These are phyloP conservation scores for Barnettozyma botsteinii DNA, from an alignment of 805 yeast species.

Conservation along the genomic window DNA sequence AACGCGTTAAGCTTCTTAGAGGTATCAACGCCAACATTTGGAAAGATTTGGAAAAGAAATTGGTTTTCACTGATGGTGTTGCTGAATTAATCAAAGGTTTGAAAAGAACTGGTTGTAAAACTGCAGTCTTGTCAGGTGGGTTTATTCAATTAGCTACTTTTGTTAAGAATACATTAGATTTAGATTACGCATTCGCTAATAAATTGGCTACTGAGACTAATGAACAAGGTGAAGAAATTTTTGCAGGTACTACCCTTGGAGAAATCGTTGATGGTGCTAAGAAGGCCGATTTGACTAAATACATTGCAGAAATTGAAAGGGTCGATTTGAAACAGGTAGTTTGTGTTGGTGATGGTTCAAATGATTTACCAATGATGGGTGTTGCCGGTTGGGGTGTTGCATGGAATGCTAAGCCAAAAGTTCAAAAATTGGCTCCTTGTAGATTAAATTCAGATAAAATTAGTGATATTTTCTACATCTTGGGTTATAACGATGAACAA, in stretches of 20 bases:
- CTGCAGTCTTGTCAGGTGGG: conserved; percentile 94
- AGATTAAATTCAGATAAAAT: conserved; percentile 70
- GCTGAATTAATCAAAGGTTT: conserved; percentile 59
- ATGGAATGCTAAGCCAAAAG: conserved; percentile 95
- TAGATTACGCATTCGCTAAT: conserved; percentile 91
- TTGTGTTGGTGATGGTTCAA: conserved; percentile 97
- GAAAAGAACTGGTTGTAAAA: conserved; percentile 52
- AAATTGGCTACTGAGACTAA: conserved; percentile 44
- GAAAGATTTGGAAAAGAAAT: conserved; percentile 66
- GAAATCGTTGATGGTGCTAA: conserved; percentile 79
- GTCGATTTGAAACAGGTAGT: conserved; percentile 50
- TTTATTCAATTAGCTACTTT: conserved; percentile 81
- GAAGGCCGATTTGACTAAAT: conserved; percentile 67
- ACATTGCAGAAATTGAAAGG: conserved; percentile 50
- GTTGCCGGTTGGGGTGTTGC: conserved; percentile 93
- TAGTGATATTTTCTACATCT: conserved; percentile 69
- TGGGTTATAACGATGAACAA: conserved; percentile 65
- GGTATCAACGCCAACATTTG: conserved; percentile 79
- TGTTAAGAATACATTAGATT: conserved; percentile 58
- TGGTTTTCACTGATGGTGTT: conserved; percentile 83
- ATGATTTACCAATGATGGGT: conserved; percentile 89
- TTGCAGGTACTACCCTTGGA: conserved; percentile 77
- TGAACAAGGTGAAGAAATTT: conserved; percentile 35
- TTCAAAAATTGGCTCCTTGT: conserved; percentile 77
- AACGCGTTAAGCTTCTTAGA: conserved; percentile 71